Evolutionary conservation across 805 yeast genomes (phyloP).

Genomic region (Metschnikowia picachoensis): DNA sequence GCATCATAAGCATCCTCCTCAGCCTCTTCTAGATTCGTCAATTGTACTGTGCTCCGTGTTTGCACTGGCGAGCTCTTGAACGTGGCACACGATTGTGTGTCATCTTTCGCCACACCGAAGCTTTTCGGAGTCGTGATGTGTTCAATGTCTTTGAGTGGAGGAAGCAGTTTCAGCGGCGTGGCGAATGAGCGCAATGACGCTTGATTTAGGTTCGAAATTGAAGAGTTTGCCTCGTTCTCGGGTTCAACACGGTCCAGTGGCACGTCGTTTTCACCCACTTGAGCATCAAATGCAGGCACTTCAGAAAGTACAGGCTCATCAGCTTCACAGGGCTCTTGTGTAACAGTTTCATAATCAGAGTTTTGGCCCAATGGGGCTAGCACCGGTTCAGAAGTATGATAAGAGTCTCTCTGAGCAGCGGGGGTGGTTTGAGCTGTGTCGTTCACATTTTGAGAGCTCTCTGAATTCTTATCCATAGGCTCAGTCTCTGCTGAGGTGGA

Average conservation of each 20-base stretch:
- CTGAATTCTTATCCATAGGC: too few species aligned
- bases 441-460: too few species aligned
- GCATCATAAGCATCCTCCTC: slow-evolving; percentile 16
- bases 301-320: not conserved
- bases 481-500: too few species aligned
- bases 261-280: not conserved
- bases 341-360: not conserved
- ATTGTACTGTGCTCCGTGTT: slow-evolving; percentile 8
- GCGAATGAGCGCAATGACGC: slow-evolving; percentile 20
- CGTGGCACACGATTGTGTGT: slow-evolving; percentile 4
- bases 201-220: slow-evolving; percentile 7
- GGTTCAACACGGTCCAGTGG: slow-evolving; percentile 6
- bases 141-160: slow-evolving; percentile 42
- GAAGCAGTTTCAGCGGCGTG: slow-evolving; percentile 40
- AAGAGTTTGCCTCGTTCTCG: slow-evolving; percentile 13
- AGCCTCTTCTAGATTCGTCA: slow-evolving; percentile 12
- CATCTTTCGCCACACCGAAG: slow-evolving; percentile 39
- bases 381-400: not conserved
- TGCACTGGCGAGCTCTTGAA: slow-evolving; percentile 23
- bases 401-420: too few species aligned
- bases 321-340: not conserved
- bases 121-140: slow-evolving; percentile 38
- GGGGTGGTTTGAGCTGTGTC: too few species aligned
- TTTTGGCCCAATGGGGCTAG: slow-evolving; percentile 10
- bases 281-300: not conserved